Percentiles rank a stretch among this genome's conserved stretches.
phyloP scores from a whole-genome alignment of 2,329 filamentous ascomycete genomes.

The Arthrobotrys megalospora region DNA sequence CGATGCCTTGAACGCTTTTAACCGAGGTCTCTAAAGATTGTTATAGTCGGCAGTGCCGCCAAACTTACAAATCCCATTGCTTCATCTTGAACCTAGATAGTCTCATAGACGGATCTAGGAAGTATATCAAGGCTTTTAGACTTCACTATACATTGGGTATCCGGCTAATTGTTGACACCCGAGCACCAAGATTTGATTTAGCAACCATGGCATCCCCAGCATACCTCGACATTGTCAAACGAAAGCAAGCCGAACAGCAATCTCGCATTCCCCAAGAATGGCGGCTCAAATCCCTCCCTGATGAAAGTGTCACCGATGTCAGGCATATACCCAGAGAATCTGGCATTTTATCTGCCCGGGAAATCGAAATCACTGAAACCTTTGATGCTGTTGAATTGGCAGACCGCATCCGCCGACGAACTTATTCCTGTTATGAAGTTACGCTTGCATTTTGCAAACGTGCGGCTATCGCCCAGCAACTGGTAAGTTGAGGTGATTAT shows the following conservation, averaged over 20 bases:
- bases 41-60: conserved; percentile 9
- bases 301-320: conserved; percentile 65
- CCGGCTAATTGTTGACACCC: background rate
- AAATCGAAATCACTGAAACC: conserved; percentile 71
- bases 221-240: conserved; percentile 66
- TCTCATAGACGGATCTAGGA: background rate
- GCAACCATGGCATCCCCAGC: conserved; percentile 32
- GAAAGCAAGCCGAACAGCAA: conserved; percentile 65
- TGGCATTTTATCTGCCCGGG: conserved; percentile 69
- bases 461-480: conserved; percentile 71
- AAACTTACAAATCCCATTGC: conserved; percentile 9
- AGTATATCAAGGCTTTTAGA: conserved; percentile 2
- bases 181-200: background rate
- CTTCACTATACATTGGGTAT: background rate
- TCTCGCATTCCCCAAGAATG: conserved; percentile 66
- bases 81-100: background rate
- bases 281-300: conserved; percentile 64
- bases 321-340: conserved; percentile 67
- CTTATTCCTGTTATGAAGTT: conserved; percentile 67
- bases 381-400: conserved; percentile 69
- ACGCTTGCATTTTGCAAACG: conserved; percentile 71
- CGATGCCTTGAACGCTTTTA: conserved; percentile 4
- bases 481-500: conserved; percentile 63
- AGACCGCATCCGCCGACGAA: conserved; percentile 65
- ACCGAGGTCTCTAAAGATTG: conserved; percentile 11